These are phyloP conservation scores for Gossypium schwendimanii DNA, from an alignment of 441 rosid genomes.

Conservation along the genomic window DNA sequence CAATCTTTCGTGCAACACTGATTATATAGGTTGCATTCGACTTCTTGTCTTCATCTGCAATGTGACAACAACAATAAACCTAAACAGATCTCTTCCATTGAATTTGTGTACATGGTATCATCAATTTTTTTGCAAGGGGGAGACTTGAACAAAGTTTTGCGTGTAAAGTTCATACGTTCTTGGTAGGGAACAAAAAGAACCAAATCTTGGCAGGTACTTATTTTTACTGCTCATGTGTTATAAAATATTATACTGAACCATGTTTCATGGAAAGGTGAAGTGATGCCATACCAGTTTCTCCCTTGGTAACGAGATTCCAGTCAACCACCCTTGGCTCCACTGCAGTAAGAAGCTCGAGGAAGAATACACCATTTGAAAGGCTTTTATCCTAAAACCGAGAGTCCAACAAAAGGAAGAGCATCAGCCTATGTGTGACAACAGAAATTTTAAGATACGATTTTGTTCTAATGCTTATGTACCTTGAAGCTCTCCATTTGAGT, in stretches of 20 bases:
- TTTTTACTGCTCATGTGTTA: background rate
- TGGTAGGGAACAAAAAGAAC: background rate
- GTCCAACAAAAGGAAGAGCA: conserved; percentile 5
- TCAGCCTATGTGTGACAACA: background rate
- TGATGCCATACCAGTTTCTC: conserved; percentile 57
- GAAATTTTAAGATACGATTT: background rate
- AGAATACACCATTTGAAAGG: conserved; percentile 75
- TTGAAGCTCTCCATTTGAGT: conserved; percentile 83
- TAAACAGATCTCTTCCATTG: background rate
- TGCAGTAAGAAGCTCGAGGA: conserved; percentile 77
- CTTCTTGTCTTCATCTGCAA: conserved; percentile 93
- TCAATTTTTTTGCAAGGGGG: background rate
- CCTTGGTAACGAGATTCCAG: conserved; percentile 83
- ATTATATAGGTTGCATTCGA: conserved; percentile 84
- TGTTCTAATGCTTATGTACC: conserved; percentile 34
- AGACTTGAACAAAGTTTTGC: background rate
- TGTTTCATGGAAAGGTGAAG: background rate
- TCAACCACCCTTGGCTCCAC: conserved; percentile 95
- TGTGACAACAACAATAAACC: conserved; percentile 14
- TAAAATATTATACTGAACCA: background rate
- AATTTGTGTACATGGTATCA: background rate
- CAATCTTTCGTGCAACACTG: conserved; percentile 94
- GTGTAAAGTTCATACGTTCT: background rate
- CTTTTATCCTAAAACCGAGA: conserved; percentile 56
- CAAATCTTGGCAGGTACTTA: background rate